phyloP scores from a whole-genome alignment of 768 basidiomycete species.

The Pleurotus sapidus region DNA sequence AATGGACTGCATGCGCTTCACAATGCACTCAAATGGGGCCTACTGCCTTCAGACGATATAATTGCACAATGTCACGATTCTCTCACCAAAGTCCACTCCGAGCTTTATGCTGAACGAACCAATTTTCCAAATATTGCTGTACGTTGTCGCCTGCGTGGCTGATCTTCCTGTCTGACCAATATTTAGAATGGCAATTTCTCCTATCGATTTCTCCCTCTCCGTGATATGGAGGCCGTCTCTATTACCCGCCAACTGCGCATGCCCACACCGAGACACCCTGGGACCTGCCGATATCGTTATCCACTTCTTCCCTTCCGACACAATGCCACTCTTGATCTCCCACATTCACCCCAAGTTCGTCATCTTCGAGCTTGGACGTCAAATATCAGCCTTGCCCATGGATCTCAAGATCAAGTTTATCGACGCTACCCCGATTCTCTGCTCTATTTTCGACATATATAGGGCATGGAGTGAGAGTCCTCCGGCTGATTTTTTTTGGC shows the following conservation, averaged over 20 bases:
- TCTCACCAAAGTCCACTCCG: not conserved
- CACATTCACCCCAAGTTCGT: constrained; percentile 17
- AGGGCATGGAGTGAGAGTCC: not conserved
- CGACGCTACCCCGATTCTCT: not conserved
- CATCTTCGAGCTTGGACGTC: constrained; percentile 9
- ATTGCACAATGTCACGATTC: not conserved
- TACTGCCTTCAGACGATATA: constrained; percentile 10
- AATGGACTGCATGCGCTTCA: no score
- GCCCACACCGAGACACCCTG: not conserved
- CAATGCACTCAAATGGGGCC: constrained; percentile 1
- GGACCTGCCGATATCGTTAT: not conserved
- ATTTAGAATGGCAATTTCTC: not conserved
- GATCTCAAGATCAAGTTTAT: not conserved
- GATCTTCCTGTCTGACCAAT: not conserved
- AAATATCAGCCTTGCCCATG: constrained; percentile 13
- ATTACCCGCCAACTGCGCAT: not conserved
- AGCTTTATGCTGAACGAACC: not conserved
- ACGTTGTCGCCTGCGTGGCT: not conserved
- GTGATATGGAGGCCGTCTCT: not conserved
- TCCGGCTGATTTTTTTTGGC: not conserved
- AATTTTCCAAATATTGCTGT: not conserved
- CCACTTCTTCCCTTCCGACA: constrained; percentile 12
- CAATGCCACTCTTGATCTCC: constrained; percentile 9
- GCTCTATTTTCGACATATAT: not conserved
- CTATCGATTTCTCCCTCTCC: not conserved